These are phyloP conservation scores for Melastoma malabathricum DNA, from an alignment of 345 rosid species.

Conservation along the genomic window DNA sequence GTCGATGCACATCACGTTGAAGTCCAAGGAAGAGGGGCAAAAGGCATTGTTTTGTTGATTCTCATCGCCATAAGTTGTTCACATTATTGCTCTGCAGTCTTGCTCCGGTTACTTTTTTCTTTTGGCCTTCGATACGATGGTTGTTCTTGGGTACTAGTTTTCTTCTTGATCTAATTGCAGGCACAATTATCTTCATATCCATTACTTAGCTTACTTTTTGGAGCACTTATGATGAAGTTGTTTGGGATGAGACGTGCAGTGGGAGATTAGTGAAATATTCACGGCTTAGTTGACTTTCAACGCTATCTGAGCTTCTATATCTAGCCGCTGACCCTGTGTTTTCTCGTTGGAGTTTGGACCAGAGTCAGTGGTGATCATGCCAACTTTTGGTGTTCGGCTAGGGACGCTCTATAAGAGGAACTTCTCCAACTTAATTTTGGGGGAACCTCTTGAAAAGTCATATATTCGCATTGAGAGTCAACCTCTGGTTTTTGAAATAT, in stretches of 20 bases:
- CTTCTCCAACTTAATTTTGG: not conserved
- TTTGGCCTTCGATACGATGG: not conserved
- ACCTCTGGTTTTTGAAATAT: not conserved
- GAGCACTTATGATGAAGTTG: slow-evolving; percentile 30
- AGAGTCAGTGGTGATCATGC: slow-evolving; percentile 73
- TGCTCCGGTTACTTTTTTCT: slow-evolving; percentile 26
- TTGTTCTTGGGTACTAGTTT: not conserved
- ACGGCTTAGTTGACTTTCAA: not conserved
- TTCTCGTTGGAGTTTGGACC: slow-evolving; percentile 22
- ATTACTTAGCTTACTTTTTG: slow-evolving; percentile 35
- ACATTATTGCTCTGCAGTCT: slow-evolving; percentile 17
- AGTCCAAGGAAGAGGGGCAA: slow-evolving; percentile 26
- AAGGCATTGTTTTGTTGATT: slow-evolving; percentile 19
- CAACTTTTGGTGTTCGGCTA: slow-evolving; percentile 72
- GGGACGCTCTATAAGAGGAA: slow-evolving; percentile 72
- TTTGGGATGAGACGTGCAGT: slow-evolving; percentile 31
- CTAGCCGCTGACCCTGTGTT: slow-evolving; percentile 4
- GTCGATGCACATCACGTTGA: slow-evolving; percentile 48
- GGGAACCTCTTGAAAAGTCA: not conserved
- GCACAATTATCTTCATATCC: slow-evolving; percentile 4
- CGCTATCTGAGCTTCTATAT: not conserved
- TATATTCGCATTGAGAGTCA: not conserved
- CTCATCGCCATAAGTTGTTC: slow-evolving; percentile 21
- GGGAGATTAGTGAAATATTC: slow-evolving; percentile 36
- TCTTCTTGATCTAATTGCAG: not conserved